These are phyloP conservation scores for Penicillium frequentans DNA, from an alignment of 2,329 filamentous ascomycete genomes.

Conservation along the genomic window DNA sequence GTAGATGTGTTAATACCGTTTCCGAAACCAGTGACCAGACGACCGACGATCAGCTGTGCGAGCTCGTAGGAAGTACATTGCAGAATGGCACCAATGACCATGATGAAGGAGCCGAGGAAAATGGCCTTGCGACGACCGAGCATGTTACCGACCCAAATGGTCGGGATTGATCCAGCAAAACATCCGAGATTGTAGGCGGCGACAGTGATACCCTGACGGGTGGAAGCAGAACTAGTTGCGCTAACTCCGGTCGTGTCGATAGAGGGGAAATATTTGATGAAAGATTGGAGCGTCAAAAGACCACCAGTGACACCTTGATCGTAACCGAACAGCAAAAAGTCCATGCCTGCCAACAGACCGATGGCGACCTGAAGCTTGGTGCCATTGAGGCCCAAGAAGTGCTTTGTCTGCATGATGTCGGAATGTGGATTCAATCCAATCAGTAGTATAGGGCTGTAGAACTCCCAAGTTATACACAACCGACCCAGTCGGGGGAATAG, in stretches of 20 bases:
- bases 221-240: conserved; percentile 30
- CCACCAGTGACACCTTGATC: conserved; percentile 48
- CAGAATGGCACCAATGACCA: conserved; percentile 48
- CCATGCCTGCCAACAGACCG: conserved; percentile 45
- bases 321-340: conserved; percentile 42
- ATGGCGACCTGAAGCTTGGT: conserved; percentile 44
- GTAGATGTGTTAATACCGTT: conserved; percentile 51
- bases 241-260: conserved; percentile 33
- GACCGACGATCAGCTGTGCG: conserved; percentile 49
- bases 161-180: conserved; percentile 48
- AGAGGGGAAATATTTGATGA: conserved; percentile 43
- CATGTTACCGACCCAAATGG: conserved; percentile 50
- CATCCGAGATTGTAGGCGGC: conserved; percentile 46
- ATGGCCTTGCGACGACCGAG: conserved; percentile 51
- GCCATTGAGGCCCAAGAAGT: conserved; percentile 44
- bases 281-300: conserved; percentile 43
- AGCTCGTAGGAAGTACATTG: conserved; percentile 47
- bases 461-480: not conserved
- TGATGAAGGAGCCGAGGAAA: conserved; percentile 46
- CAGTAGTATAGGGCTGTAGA: not conserved
- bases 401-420: conserved; percentile 16
- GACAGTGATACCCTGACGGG: conserved; percentile 36
- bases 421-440: not conserved
- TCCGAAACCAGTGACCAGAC: conserved; percentile 52
- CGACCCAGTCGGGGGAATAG: conserved; percentile 4